A percentile compares a stretch with the other conserved stretches of the same genome.
Evolutionary conservation across 139 green algal genomes (phyloP).

Genomic region (Desmodesmus armatus): DNA sequence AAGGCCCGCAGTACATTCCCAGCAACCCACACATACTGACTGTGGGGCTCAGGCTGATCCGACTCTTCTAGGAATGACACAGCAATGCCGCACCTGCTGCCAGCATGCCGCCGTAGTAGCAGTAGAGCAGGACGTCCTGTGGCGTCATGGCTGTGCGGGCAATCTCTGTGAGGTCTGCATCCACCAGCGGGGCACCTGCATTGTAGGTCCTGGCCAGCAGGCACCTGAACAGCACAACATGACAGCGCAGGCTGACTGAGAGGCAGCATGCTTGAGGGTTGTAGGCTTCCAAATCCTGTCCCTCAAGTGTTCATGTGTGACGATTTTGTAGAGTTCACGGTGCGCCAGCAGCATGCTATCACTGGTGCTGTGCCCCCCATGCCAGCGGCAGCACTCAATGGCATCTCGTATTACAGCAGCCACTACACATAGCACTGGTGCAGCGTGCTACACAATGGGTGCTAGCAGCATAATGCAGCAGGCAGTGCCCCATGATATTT

Average conservation of each 20-base stretch:
- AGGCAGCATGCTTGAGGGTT: no score
- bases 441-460: not conserved
- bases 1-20: no score
- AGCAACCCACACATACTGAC: no score
- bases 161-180: conserved; percentile 78
- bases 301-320: not conserved
- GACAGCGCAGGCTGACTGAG: not conserved
- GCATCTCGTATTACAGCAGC: not conserved
- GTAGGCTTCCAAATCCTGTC: not conserved
- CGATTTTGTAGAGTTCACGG: not conserved
- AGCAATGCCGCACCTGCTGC: conserved; percentile 64
- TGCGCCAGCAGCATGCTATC: not conserved
- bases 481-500: no score
- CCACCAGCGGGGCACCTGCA: conserved; percentile 67
- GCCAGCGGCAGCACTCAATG: not conserved
- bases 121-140: conserved; percentile 93
- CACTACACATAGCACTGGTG: not conserved
- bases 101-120: conserved; percentile 93
- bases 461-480: no score
- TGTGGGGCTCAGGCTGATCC: no score
- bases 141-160: conserved; percentile 65
- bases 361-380: not conserved
- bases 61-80: not conserved
- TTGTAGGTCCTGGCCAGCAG: conserved; percentile 84
- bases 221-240: conserved; percentile 10